Base-by-base conservation (phyloP, 768 basidiomycete genomes). In the Daedalea quercina region DNA sequence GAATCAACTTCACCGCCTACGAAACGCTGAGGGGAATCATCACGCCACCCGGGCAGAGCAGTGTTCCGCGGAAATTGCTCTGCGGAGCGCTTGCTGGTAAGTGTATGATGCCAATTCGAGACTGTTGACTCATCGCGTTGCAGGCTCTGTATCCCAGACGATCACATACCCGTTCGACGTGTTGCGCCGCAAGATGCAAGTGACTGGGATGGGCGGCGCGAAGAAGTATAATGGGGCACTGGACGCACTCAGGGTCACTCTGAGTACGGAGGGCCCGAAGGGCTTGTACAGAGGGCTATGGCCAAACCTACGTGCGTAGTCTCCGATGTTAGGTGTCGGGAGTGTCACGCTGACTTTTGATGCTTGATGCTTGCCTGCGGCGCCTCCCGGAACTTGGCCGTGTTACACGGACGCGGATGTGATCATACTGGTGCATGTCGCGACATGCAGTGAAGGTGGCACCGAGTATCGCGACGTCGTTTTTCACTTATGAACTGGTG, bases 101-200 rank as follows among this genome's bases (percentile, higher is more conserved):
- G 75, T 64, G 35, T 37, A 11, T 44, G 49, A 48, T 25, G 35
- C 20, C 48, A 26, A 13, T 50, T 45, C 20, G 40, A 9, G 44
- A 13, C 48, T 54, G 34, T 50, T 23, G 59, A 47, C 54, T 41
- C 9, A 23, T 47, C 50, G 23, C 23, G n/a, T 23, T 31, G 26
- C 69, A 80, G 91, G 91, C n/a, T 83, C 86, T 23, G 86, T 95
- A 58, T 94, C 93, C 12, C 92, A 97, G 68, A 91, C 93, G 47
- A 69, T 97, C 60, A 97, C 94, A 3, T 97, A 95, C 67, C 95
- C 95, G 9, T 90, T 96, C 62, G 95, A 99, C 66, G 90, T 98
- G 4, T 69, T 98, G 54, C 78, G 95, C 44, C 79, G 95, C 55
- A 95, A 97, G 76, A 93, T 98, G 87, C 95, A 98, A 67, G 90